Evolutionary conservation across 495 filamentous ascomycete species (phyloP).

Genomic region (Lineolata rhizophorae): DNA sequence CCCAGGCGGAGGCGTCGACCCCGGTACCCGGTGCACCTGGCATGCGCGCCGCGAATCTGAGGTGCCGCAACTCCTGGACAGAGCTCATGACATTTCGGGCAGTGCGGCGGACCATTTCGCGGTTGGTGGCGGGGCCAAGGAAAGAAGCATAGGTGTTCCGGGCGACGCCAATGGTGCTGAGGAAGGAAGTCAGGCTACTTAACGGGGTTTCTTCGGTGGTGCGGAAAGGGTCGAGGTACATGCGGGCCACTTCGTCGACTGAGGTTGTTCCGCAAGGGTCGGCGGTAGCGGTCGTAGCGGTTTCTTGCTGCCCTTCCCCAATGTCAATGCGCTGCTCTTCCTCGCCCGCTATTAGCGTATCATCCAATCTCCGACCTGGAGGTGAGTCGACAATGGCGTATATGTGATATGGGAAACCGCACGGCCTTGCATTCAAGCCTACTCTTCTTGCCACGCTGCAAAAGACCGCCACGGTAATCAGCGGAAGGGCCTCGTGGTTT

Average conservation of each 20-base stretch:
- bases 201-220: conserved; percentile 41
- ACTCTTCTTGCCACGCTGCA: conserved; percentile 42
- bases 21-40: too few relatives aligned
- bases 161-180: conserved; percentile 40
- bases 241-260: conserved; percentile 22
- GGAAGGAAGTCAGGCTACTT: conserved; percentile 31
- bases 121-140: conserved; percentile 33
- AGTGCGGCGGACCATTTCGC: conserved; percentile 50
- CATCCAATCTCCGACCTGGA: conserved; percentile 37
- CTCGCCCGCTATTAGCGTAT: too few relatives aligned
- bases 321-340: too few relatives aligned
- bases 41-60: conserved; percentile 6
- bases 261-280: conserved; percentile 10
- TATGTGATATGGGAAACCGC: conserved; percentile 60
- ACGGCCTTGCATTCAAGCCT: conserved; percentile 48
- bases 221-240: conserved; percentile 73
- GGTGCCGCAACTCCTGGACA: conserved; percentile 13
- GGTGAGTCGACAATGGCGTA: conserved; percentile 46
- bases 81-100: conserved; percentile 61
- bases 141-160: conserved; percentile 28
- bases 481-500: conserved; percentile 49
- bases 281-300: too few relatives aligned
- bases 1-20: conserved; percentile 5
- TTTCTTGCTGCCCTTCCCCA: too few relatives aligned
- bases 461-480: conserved; percentile 57